Conservation (phyloP, 768 basidiomycete genomes). For the Termitomyces sp. region DNA sequence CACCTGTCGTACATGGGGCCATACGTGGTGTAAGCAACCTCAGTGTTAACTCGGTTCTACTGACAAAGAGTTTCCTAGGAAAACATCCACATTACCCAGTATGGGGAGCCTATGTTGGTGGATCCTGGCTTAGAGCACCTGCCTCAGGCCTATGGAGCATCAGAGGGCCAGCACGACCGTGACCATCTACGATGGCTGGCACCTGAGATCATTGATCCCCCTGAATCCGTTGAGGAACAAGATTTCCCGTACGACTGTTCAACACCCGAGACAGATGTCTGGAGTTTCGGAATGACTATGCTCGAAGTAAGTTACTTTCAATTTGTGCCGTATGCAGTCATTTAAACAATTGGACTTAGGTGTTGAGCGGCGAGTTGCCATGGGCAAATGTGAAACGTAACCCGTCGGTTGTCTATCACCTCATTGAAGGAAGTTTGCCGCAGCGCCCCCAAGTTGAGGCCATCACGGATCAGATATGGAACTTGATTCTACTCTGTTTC, state of each 20-base stretch:
- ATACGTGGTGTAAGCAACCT: slow-evolving; percentile 21
- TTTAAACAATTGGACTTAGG: not conserved
- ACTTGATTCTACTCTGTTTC: slow-evolving; percentile 8
- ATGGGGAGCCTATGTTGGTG: slow-evolving; percentile 15
- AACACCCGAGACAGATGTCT: slow-evolving; percentile 16
- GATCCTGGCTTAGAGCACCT: slow-evolving; percentile 17
- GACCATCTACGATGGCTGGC: slow-evolving; percentile 18
- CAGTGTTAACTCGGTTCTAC: not conserved
- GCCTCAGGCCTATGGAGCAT: slow-evolving; percentile 1
- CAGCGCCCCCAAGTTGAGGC: slow-evolving; percentile 4
- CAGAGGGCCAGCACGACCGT: slow-evolving; percentile 1
- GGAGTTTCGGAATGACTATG: slow-evolving; percentile 21
- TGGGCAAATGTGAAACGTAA: not conserved
- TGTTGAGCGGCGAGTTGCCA: slow-evolving; percentile 3
- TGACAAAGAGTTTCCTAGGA: slow-evolving; percentile 8
- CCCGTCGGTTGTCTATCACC: not conserved
- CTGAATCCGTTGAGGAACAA: not conserved
- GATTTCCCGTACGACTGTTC: not conserved
- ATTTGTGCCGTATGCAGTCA: not conserved
- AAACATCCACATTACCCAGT: slow-evolving; percentile 20
- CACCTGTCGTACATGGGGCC: slow-evolving; percentile 22
- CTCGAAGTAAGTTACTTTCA: slow-evolving; percentile 15
- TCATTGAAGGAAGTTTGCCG: not conserved
- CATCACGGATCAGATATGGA: slow-evolving; percentile 13
- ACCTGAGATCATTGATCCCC: slow-evolving; percentile 17